Conservation (phyloP, 306 rosid genomes). For the Pyrus pyrifolia region DNA sequence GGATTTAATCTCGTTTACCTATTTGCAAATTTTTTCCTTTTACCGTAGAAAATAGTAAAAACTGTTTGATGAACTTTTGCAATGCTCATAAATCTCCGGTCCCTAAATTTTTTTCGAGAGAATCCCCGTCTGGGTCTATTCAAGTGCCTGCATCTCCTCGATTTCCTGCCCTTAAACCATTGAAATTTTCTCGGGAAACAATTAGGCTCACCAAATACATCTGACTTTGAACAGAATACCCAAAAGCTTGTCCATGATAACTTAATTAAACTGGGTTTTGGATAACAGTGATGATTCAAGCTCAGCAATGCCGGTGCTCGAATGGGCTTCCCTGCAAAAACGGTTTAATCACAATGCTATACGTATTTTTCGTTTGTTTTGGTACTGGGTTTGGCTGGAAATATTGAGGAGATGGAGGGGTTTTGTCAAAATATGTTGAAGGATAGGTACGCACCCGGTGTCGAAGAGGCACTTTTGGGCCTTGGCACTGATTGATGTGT, state of each 20-base stretch:
- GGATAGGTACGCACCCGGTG: conserved; percentile 45
- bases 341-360: conserved; percentile 45
- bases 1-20: neutral
- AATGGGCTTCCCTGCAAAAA: conserved; percentile 68
- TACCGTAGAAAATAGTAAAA: neutral
- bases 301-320: conserved; percentile 58
- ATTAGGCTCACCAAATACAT: conserved; percentile 25
- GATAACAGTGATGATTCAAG: conserved; percentile 47
- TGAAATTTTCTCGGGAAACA: conserved; percentile 39
- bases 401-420: conserved; percentile 48
- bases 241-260: conserved; percentile 51
- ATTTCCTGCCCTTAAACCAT: neutral
- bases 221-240: conserved; percentile 41
- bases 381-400: conserved; percentile 72
- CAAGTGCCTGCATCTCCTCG: neutral
- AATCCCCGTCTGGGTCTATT: conserved; percentile 43
- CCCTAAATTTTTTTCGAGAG: conserved; percentile 36
- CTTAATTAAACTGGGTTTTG: conserved; percentile 39
- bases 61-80: conserved; percentile 20
- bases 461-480: conserved; percentile 41
- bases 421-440: conserved; percentile 50
- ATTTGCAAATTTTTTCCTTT: neutral
- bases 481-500: conserved; percentile 31
- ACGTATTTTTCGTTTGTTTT: conserved; percentile 48
- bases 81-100: conserved; percentile 58